Conservation (phyloP, 164 flowering plant genomes). For the Santalum album region DNA sequence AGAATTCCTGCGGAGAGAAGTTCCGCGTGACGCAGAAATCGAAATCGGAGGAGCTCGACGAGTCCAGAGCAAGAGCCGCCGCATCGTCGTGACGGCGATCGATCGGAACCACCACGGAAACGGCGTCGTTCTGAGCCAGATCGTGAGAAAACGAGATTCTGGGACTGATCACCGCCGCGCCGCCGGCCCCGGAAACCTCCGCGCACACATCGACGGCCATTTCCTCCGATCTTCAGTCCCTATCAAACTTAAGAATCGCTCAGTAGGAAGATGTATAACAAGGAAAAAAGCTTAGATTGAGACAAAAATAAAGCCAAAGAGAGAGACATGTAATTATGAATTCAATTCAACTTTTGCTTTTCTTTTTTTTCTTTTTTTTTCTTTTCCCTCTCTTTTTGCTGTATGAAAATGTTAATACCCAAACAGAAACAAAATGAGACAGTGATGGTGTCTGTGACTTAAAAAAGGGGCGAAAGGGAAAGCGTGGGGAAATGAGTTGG, state of each 20-base stretch:
- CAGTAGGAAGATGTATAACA: too few species aligned
- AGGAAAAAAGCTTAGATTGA: too few species aligned
- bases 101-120: not conserved
- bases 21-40: not conserved
- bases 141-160: not conserved
- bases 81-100: not conserved
- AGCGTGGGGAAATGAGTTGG: not conserved
- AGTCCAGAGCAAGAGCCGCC: not conserved
- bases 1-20: not conserved
- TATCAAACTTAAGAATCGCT: not conserved
- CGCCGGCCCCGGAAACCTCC: conserved; percentile 22
- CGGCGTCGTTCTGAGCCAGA: not conserved
- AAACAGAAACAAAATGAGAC: not conserved
- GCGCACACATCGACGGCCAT: conserved; percentile 64
- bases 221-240: not conserved
- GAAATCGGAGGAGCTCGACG: not conserved
- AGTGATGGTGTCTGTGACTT: not conserved
- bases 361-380: too few species aligned
- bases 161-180: not conserved
- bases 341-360: too few species aligned
- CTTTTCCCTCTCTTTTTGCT: too few species aligned
- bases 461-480: conserved; percentile 2
- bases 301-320: too few species aligned
- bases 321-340: too few species aligned
- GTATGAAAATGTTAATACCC: too few species aligned